Evolutionary conservation across 2,329 filamentous ascomycete genomes (phyloP).

Genomic region (Tolypocladium ophioglossoides): DNA sequence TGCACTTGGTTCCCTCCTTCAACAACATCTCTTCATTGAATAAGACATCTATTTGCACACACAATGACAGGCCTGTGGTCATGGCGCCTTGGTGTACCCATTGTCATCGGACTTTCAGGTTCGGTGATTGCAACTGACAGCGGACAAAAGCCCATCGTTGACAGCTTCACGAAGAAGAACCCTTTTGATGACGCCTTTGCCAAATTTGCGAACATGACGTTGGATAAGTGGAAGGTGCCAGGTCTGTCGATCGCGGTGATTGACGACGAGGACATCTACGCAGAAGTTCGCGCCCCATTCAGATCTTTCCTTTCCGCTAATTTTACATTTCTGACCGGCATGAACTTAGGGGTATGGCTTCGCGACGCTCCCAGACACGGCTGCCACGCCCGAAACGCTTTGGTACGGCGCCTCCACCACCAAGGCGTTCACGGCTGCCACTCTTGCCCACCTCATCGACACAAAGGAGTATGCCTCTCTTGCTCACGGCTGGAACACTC

Average conservation of each 20-base stretch:
- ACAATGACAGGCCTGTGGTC: background rate
- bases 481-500: constrained; percentile 33
- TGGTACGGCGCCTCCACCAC: constrained; percentile 46
- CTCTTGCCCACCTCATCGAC: constrained; percentile 38
- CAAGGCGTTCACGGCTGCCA: constrained; percentile 42
- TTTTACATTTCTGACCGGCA: background rate
- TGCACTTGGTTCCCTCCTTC: no score
- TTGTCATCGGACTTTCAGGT: background rate
- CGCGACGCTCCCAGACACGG: constrained; percentile 24
- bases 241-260: constrained; percentile 17
- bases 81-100: background rate
- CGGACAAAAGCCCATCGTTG: background rate
- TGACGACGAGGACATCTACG: constrained; percentile 12
- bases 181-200: constrained; percentile 9
- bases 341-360: constrained; percentile 17
- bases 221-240: constrained; percentile 16
- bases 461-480: constrained; percentile 19
- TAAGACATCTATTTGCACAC: background rate
- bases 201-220: constrained; percentile 4
- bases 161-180: background rate
- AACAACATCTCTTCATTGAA: no score
- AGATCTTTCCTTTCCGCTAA: background rate
- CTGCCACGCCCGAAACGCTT: constrained; percentile 33
- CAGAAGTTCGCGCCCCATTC: constrained; percentile 8
- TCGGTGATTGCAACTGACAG: background rate